Base-by-base conservation (phyloP, 805 yeast species). In the Saccharomycopsis sp. region DNA sequence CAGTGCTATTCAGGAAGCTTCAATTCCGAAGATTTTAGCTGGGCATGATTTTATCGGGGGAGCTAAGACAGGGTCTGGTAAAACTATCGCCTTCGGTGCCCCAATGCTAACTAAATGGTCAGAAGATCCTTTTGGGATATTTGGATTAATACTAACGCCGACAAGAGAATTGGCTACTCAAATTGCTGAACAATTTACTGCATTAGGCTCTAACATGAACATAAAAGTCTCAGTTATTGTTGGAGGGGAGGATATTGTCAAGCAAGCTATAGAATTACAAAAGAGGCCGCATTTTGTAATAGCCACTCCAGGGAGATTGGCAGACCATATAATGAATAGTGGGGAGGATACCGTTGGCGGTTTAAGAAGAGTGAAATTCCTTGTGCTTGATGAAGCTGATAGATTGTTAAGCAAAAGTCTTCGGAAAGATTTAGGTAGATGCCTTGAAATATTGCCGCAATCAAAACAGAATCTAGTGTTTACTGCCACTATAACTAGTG, bases 41-140 rank as follows among this genome's bases (percentile, higher is more conserved):
- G 97, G 95, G 5, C 74, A 80, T 54, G 96, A 89, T 61, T 89
- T 96, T 64, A 90, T 93, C 42, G 99, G 98, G 41, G 98, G 98
- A 35, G 98, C 98, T 26, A 85, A 85, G 61, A 93, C 98, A 0
- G 98, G 98, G 64, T 82, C 95, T 14, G 98, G 98, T 74, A 93
- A 93, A 60, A 93, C 98, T 1, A 79, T 93, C 19, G 96, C 97
- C 1, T 93, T 93, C 71, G 97, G 90, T 1, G 94, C 87, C n/a
- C 98, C 98, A 2, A 90, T 93, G 86, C 68, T 93, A 45, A 78
- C 95, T 1, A 73, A 82, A 57, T 93, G 97, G 96, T 85, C 97
- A 0, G 84, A 81, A 53, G 97, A 93, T 60, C 98, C 98, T 1
- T 75, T 75, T 61, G 98, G 97, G 1, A 84, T 93, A 31, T 93